Conservation (phyloP, 352 stramenopile species). For the Phytophthora sp. region DNA sequence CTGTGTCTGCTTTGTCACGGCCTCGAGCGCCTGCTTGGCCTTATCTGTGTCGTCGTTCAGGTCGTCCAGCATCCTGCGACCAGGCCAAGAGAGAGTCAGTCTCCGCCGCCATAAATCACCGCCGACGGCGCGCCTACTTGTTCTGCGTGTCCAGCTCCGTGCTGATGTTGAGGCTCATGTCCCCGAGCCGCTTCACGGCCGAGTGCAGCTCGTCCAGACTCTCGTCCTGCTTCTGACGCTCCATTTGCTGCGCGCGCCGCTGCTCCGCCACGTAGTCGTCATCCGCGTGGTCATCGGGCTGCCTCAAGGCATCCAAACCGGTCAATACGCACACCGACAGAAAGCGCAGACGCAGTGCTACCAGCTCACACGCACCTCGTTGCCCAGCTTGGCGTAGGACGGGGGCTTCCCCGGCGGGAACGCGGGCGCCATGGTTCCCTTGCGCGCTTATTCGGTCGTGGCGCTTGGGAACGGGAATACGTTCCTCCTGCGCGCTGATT, state of each 20-base stretch:
- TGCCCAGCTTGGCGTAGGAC: constrained; percentile 77
- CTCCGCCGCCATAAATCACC: no score
- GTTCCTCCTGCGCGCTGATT: no score
- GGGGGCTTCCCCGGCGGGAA: constrained; percentile 66
- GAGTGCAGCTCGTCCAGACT: constrained; percentile 79
- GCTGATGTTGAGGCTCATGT: constrained; percentile 88
- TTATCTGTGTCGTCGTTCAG: constrained; percentile 87
- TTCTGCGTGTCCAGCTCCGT: constrained; percentile 86
- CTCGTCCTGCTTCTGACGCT: constrained; percentile 87
- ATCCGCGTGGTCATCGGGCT: constrained; percentile 57
- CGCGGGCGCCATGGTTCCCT: constrained; percentile 56
- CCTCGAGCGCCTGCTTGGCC: constrained; percentile 69
- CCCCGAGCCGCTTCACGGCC: constrained; percentile 79
- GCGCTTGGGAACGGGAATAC: background rate
- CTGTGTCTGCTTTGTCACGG: constrained; percentile 86
- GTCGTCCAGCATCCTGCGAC: constrained; percentile 80
- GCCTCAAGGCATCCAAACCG: background rate
- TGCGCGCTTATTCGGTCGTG: constrained; percentile 3
- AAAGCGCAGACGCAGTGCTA: background rate
- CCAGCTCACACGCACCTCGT: constrained; percentile 43
- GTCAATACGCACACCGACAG: background rate
- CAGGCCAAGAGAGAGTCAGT: constrained; percentile 9
- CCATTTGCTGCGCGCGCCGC: constrained; percentile 62
- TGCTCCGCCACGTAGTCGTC: constrained; percentile 66
- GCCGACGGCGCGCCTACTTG: constrained; percentile 48